These are phyloP conservation scores for Lentinula novae-zelandiae DNA, from an alignment of 1,284 basidiomycete species.

Conservation along the genomic window DNA sequence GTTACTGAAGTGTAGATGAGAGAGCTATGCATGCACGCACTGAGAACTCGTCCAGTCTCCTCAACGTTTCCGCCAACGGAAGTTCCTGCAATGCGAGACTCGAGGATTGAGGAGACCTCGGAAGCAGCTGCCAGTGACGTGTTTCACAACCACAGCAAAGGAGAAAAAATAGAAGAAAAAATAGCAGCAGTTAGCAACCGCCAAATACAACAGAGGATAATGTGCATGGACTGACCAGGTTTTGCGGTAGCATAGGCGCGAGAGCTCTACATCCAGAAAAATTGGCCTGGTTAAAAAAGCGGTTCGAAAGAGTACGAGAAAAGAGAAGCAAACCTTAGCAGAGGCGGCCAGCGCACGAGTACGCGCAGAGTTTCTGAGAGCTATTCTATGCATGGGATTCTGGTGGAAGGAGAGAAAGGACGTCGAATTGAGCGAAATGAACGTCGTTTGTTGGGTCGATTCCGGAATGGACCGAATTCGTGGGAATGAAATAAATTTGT, in stretches of 20 bases:
- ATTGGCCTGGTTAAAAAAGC: conserved; percentile 19
- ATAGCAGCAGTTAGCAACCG: neutral
- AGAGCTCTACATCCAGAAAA: conserved; percentile 28
- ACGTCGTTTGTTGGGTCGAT: conserved; percentile 18
- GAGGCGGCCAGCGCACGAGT: conserved; percentile 65
- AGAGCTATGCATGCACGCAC: conserved; percentile 47
- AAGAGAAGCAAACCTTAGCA: conserved; percentile 46
- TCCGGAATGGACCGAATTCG: conserved; percentile 19
- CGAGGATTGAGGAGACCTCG: conserved; percentile 98
- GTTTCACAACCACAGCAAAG: conserved; percentile 10
- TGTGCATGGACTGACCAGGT: conserved; percentile 65
- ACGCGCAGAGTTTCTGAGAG: conserved; percentile 81
- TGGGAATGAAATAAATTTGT: neutral
- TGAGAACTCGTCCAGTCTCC: conserved; percentile 98
- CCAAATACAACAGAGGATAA: neutral
- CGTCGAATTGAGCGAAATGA: conserved; percentile 25
- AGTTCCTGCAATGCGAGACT: conserved; percentile 95
- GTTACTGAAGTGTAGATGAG: conserved; percentile 13
- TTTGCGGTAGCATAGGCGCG: conserved; percentile 97
- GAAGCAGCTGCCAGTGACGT: conserved; percentile 80
- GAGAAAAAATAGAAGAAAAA: conserved; percentile 15
- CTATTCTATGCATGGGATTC: conserved; percentile 81
- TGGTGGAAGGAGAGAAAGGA: conserved; percentile 36
- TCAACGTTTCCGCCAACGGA: conserved; percentile 91
- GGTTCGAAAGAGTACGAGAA: neutral